Evolutionary conservation across 768 basidiomycete genomes (phyloP).

Genomic region (Basidioascus undulatus): DNA sequence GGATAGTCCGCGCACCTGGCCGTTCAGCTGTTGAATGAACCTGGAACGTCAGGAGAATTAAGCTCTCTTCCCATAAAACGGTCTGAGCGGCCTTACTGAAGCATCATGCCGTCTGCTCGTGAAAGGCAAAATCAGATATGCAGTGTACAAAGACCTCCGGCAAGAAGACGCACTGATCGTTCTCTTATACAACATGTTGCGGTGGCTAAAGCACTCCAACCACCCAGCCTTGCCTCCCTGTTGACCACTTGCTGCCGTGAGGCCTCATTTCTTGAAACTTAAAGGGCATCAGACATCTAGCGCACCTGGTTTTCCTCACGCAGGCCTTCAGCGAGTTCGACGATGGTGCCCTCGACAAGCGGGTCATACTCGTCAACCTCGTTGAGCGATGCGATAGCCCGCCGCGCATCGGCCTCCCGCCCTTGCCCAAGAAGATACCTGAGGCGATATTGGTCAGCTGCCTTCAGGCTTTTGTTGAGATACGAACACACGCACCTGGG

Average conservation of each 20-base stretch:
- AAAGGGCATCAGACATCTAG: not conserved
- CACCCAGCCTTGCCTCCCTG: slow-evolving; percentile 52
- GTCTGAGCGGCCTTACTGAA: slow-evolving; percentile 25
- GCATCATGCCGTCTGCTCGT: slow-evolving; percentile 58
- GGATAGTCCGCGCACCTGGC: too few species aligned
- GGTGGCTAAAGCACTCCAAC: slow-evolving; percentile 48
- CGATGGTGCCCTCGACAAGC: slow-evolving; percentile 33
- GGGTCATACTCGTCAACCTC: slow-evolving; percentile 33
- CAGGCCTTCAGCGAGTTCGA: slow-evolving; percentile 41
- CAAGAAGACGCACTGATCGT: slow-evolving; percentile 23
- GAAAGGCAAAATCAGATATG: not conserved
- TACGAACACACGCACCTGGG: slow-evolving; percentile 25
- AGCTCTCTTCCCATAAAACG: not conserved
- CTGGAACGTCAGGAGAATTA: slow-evolving; percentile 8
- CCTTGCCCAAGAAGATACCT: slow-evolving; percentile 44
- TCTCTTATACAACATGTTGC: slow-evolving; percentile 45
- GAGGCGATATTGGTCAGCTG: slow-evolving; percentile 16
- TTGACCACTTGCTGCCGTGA: too few species aligned
- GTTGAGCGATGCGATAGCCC: slow-evolving; percentile 42
- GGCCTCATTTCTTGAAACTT: too few species aligned
- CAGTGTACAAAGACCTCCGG: not conserved
- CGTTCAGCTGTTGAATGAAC: slow-evolving; percentile 59
- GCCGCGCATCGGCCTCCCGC: slow-evolving; percentile 29
- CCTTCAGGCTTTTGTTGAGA: not conserved
- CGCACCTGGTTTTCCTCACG: slow-evolving; percentile 36